phyloP scores from a whole-genome alignment of 2,329 filamentous ascomycete genomes.

The Cercospora zeina region DNA sequence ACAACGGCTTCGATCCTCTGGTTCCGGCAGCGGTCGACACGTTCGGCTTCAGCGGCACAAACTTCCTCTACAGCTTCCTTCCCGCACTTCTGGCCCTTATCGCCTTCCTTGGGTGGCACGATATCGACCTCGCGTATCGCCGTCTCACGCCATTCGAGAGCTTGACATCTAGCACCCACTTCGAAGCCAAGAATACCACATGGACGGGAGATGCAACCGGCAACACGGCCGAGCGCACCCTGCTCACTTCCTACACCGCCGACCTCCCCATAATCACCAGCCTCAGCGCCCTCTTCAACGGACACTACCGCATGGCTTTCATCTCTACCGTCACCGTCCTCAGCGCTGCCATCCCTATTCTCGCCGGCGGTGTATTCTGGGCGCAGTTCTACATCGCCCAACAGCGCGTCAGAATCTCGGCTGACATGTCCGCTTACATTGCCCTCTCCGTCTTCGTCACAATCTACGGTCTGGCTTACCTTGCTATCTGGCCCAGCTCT shows the following conservation, averaged over 20 bases:
- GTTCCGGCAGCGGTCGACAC: slow-evolving; percentile 52
- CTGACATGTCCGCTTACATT: slow-evolving; percentile 69
- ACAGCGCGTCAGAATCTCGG: slow-evolving; percentile 63
- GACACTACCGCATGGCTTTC: slow-evolving; percentile 65
- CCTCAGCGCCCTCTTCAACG: slow-evolving; percentile 58
- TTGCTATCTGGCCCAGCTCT: slow-evolving; percentile 67
- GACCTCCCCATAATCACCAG: slow-evolving; percentile 63
- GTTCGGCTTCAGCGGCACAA: slow-evolving; percentile 74
- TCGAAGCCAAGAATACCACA: slow-evolving; percentile 28
- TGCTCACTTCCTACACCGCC: slow-evolving; percentile 70
- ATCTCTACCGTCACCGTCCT: slow-evolving; percentile 61
- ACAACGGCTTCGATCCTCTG: slow-evolving; percentile 69
- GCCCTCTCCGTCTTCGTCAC: slow-evolving; percentile 72
- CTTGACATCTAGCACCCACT: slow-evolving; percentile 47
- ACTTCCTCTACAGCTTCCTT: slow-evolving; percentile 82
- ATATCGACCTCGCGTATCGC: slow-evolving; percentile 65
- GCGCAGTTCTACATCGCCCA: slow-evolving; percentile 60
- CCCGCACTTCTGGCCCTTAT: slow-evolving; percentile 67
- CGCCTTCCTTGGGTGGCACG: slow-evolving; percentile 66
- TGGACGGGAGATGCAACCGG: slow-evolving; percentile 48
- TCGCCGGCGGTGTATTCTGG: slow-evolving; percentile 72
- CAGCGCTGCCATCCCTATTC: slow-evolving; percentile 64
- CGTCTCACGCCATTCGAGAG: slow-evolving; percentile 69
- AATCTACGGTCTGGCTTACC: slow-evolving; percentile 66
- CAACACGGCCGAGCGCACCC: slow-evolving; percentile 60